Evolutionary conservation across 73 alveolate species (phyloP).

Genomic region (Paramecium pentaurelia): DNA sequence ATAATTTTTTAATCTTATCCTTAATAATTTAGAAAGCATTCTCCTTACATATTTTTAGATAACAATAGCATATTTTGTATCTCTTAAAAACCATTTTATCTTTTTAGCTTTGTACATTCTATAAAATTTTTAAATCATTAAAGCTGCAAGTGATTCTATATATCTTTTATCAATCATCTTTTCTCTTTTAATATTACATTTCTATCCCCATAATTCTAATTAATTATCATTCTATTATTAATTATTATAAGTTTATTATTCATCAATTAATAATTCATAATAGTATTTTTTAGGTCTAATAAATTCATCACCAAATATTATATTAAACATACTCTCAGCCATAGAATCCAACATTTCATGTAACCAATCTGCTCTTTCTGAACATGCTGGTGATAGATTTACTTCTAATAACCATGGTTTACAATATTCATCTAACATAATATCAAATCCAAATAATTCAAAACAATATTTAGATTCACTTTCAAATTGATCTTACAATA

Average conservation of each 20-base stretch:
- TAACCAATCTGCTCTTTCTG: slow-evolving; percentile 79
- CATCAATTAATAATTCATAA: not conserved
- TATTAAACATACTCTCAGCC: slow-evolving; percentile 72
- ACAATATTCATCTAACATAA: slow-evolving; percentile 75
- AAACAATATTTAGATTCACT: slow-evolving; percentile 76
- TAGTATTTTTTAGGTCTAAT: not conserved
- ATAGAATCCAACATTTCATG: slow-evolving; percentile 74
- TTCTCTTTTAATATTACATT: slow-evolving; percentile 64
- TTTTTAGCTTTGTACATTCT: slow-evolving; percentile 52
- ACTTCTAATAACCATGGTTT: slow-evolving; percentile 84
- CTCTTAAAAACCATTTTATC: not conserved
- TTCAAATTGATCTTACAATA: slow-evolving; percentile 68
- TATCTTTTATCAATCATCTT: slow-evolving; percentile 60
- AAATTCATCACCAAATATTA: slow-evolving; percentile 54
- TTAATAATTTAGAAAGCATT: not conserved
- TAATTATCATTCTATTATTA: not conserved
- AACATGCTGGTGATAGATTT: slow-evolving; percentile 80
- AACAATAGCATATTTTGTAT: not conserved
- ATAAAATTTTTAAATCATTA: slow-evolving; percentile 52
- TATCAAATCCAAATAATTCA: slow-evolving; percentile 95
- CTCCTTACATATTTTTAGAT: slow-evolving; percentile 42
- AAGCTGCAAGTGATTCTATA: slow-evolving; percentile 22
- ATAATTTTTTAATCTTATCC: not conserved
- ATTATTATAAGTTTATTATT: slow-evolving; percentile 47
- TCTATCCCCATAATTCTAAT: slow-evolving; percentile 64